phyloP scores from a whole-genome alignment of 1,284 basidiomycete genomes.

The Papiliotrema nemorosa region DNA sequence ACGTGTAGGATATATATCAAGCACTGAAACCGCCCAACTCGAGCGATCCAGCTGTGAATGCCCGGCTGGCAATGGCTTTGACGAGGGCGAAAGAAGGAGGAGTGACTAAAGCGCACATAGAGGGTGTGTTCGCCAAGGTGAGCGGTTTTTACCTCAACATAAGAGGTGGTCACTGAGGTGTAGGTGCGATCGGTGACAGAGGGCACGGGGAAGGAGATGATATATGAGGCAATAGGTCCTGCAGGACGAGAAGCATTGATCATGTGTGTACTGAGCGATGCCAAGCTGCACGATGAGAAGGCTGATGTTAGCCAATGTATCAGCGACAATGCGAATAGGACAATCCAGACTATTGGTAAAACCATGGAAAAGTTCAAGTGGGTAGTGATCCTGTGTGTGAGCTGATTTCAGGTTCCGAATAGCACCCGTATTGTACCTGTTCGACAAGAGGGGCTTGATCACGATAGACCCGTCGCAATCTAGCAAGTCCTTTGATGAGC shows the following conservation, averaged over 20 bases:
- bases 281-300: not conserved
- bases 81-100: slow-evolving; percentile 62
- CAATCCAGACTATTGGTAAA: not conserved
- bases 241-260: slow-evolving; percentile 65
- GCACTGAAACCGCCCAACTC: slow-evolving; percentile 66
- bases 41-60: slow-evolving; percentile 62
- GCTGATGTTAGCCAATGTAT: slow-evolving; percentile 6
- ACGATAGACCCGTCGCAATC: slow-evolving; percentile 48
- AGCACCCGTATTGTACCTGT: slow-evolving; percentile 72
- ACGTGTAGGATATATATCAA: slow-evolving; percentile 63
- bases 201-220: slow-evolving; percentile 41
- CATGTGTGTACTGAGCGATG: slow-evolving; percentile 57
- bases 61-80: slow-evolving; percentile 60
- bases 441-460: slow-evolving; percentile 65
- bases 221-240: slow-evolving; percentile 69
- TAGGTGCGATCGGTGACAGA: slow-evolving; percentile 34
- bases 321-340: slow-evolving; percentile 2
- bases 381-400: not conserved
- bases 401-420: slow-evolving; percentile 1
- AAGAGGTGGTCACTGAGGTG: not conserved
- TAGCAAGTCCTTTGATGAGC: slow-evolving; percentile 33
- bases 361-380: not conserved
- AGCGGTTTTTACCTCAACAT: slow-evolving; percentile 7
- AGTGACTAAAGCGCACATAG: slow-evolving; percentile 73
- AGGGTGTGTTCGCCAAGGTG: slow-evolving; percentile 66